Conservation (phyloP, 441 rosid species). For the Euphorbia corollata region DNA sequence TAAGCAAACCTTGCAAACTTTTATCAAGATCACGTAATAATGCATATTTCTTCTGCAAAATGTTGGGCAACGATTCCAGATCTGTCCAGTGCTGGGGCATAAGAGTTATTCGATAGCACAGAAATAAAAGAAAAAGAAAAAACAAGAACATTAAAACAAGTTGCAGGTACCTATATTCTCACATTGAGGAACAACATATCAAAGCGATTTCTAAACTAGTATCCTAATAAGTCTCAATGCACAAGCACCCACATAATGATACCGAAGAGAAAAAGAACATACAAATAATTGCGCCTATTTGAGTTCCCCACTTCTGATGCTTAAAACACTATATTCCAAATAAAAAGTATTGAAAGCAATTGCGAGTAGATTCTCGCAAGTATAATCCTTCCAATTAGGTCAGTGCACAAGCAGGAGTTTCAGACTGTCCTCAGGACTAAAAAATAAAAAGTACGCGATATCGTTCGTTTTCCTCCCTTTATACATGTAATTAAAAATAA, state of each 20-base stretch:
- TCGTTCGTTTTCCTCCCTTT: background rate
- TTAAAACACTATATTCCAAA: background rate
- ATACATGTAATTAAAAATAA: background rate
- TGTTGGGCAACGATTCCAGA: conserved; percentile 69
- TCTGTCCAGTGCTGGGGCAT: conserved; percentile 33
- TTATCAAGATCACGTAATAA: conserved; percentile 79
- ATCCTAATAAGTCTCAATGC: background rate
- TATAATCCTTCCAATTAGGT: background rate
- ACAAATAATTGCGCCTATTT: too few relatives aligned
- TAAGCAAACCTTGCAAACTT: conserved; percentile 74
- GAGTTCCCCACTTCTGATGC: background rate
- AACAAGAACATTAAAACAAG: background rate
- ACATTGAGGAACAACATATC: background rate
- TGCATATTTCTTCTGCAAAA: conserved; percentile 79
- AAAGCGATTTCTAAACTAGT: background rate
- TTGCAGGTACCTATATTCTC: background rate
- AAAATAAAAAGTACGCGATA: too few relatives aligned
- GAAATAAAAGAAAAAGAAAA: background rate
- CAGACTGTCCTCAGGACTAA: too few relatives aligned
- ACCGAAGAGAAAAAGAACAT: background rate
- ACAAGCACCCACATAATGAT: background rate
- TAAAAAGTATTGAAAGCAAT: background rate
- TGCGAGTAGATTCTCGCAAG: background rate
- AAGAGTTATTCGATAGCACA: conserved; percentile 1
- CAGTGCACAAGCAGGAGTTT: background rate